Percentiles rank a stretch among this genome's conserved stretches.
Evolutionary conservation across 371 early-diverging fungal genomes (phyloP).

Genomic region (Apophysomyces elegans): DNA sequence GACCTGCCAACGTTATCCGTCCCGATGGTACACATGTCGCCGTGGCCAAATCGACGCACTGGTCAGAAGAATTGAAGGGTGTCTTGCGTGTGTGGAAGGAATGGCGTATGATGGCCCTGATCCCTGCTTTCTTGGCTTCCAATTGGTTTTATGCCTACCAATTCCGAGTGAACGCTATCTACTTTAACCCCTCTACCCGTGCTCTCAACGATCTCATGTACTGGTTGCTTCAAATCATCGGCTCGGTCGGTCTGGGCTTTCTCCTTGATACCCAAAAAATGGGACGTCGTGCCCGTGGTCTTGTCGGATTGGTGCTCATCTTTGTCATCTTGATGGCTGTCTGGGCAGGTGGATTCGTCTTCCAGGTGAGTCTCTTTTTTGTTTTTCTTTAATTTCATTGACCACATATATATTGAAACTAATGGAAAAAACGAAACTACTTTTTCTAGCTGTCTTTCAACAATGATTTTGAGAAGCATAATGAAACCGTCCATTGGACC

Average conservation of each 20-base stretch:
- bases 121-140: slow-evolving; percentile 70
- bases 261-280: slow-evolving; percentile 55
- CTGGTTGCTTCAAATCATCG: slow-evolving; percentile 70
- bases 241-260: slow-evolving; percentile 51
- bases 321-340: slow-evolving; percentile 50
- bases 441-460: slow-evolving; percentile 32
- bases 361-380: slow-evolving; percentile 34
- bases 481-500: slow-evolving; percentile 40
- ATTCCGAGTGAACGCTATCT: slow-evolving; percentile 49
- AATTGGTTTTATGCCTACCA: slow-evolving; percentile 78
- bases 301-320: slow-evolving; percentile 50
- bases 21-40: slow-evolving; percentile 62
- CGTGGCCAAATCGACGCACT: slow-evolving; percentile 49
- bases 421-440: neutral
- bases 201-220: slow-evolving; percentile 67
- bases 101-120: slow-evolving; percentile 55
- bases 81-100: slow-evolving; percentile 63
- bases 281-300: slow-evolving; percentile 55
- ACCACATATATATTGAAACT: too few relatives aligned
- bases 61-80: slow-evolving; percentile 53
- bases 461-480: slow-evolving; percentile 14
- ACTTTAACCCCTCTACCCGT: slow-evolving; percentile 62
- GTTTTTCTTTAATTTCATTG: too few relatives aligned
- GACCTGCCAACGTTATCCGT: slow-evolving; percentile 58
- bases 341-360: slow-evolving; percentile 61